A percentile compares a stretch with the other conserved stretches of the same genome.
These are phyloP conservation scores for Neurospora hispaniola DNA, from an alignment of 495 filamentous ascomycete genomes.

Conservation along the genomic window DNA sequence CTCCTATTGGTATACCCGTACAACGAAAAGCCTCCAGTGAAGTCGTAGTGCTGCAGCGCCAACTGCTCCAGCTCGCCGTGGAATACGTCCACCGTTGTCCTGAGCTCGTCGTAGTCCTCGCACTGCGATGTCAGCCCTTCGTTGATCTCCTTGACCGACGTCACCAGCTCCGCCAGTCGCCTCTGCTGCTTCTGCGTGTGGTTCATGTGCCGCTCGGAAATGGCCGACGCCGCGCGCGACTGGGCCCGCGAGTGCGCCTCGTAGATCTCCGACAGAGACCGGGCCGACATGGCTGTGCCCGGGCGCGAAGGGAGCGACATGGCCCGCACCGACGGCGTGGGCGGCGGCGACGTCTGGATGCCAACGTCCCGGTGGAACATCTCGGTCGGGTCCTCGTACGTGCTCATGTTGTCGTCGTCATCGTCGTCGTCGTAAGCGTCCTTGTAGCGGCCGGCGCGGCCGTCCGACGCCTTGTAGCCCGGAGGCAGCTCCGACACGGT, in stretches of 20 bases:
- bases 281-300: constrained; percentile 15
- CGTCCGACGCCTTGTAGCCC: constrained; percentile 11
- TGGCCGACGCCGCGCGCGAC: constrained; percentile 31
- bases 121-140: constrained; percentile 30
- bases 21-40: constrained; percentile 25
- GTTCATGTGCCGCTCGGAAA: constrained; percentile 11
- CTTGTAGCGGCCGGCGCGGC: constrained; percentile 6
- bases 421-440: not conserved
- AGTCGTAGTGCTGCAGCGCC: constrained; percentile 15
- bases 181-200: constrained; percentile 14
- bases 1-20: constrained; percentile 32
- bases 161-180: constrained; percentile 23
- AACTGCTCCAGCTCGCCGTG: constrained; percentile 36
- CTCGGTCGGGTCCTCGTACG: constrained; percentile 58
- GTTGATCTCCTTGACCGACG: constrained; percentile 43
- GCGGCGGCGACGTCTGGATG: constrained; percentile 66
- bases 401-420: constrained; percentile 23
- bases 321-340: constrained; percentile 13
- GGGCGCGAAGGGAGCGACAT: not conserved
- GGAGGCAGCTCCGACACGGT: constrained; percentile 51
- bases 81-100: constrained; percentile 35
- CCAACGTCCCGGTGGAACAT: constrained; percentile 86
- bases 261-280: constrained; percentile 5
- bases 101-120: constrained; percentile 28
- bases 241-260: constrained; percentile 24